A percentile compares a stretch with the other conserved stretches of the same genome.
These are phyloP conservation scores for Cryptosporidium sp. DNA, from an alignment of 169 alveolate genomes.

Conservation along the genomic window DNA sequence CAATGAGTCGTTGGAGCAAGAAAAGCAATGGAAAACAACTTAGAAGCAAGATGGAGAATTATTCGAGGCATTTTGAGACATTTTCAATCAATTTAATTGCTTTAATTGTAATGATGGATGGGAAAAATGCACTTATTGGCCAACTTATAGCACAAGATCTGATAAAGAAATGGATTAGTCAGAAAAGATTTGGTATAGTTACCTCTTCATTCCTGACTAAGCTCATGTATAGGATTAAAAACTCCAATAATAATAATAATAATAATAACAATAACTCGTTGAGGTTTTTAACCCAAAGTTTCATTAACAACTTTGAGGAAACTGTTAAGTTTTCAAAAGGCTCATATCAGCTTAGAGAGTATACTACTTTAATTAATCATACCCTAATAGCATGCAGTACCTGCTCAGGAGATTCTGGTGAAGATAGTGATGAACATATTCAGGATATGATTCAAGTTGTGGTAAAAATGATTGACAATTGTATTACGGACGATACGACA, in stretches of 20 bases:
- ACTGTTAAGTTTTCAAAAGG: constrained; percentile 24
- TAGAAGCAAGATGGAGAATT: constrained; percentile 30
- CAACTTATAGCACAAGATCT: constrained; percentile 26
- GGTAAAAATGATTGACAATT: constrained; percentile 15
- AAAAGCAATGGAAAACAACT: constrained; percentile 26
- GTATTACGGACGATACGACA: background rate
- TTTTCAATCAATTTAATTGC: constrained; percentile 40
- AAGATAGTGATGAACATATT: background rate
- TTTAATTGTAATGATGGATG: constrained; percentile 21
- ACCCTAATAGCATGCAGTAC: constrained; percentile 1
- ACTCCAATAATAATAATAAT: background rate
- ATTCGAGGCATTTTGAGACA: constrained; percentile 44
- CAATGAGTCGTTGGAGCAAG: constrained; percentile 66
- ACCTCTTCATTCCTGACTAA: constrained; percentile 41
- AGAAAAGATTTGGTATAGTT: constrained; percentile 54
- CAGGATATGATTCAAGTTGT: constrained; percentile 18
- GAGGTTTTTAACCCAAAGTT: constrained; percentile 3
- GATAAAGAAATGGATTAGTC: constrained; percentile 39
- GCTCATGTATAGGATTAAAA: constrained; percentile 23
- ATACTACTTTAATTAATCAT: constrained; percentile 25
- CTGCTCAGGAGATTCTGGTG: background rate
- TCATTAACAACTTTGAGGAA: constrained; percentile 20
- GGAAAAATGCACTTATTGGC: background rate
- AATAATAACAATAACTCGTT: background rate
- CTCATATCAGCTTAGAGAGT: constrained; percentile 65